A percentile compares a stretch with the other conserved stretches of the same genome.
Conservation (phyloP, 1,139 yeast species). For the Candida smagusa region DNA sequence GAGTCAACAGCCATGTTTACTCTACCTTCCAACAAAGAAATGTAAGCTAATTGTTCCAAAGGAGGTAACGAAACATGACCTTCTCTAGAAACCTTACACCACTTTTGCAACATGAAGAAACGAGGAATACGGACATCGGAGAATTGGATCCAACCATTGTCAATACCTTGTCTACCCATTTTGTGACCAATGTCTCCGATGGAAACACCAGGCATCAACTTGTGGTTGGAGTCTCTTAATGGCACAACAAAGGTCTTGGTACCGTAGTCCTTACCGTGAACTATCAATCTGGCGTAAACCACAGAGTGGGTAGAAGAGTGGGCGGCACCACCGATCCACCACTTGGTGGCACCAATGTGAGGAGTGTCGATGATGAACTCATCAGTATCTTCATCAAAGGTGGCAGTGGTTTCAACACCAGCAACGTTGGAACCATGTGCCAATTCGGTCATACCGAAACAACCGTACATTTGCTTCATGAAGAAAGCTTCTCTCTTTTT, state of each 20-base stretch:
- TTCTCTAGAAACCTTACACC: conserved; percentile 65
- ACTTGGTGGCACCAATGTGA: conserved; percentile 85
- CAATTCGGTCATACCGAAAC: conserved; percentile 92
- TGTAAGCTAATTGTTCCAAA: conserved; percentile 80
- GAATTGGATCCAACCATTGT: conserved; percentile 94
- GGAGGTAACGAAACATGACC: conserved; percentile 77
- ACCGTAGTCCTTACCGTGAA: conserved; percentile 81
- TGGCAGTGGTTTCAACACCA: conserved; percentile 88
- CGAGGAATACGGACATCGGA: conserved; percentile 79
- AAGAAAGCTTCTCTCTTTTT: conserved; percentile 64
- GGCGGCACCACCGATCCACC: conserved; percentile 99
- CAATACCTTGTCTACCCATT: conserved; percentile 89
- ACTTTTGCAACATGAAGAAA: conserved; percentile 78
- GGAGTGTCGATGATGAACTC: conserved; percentile 81
- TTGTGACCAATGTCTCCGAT: conserved; percentile 92
- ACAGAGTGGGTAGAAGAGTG: conserved; percentile 86
- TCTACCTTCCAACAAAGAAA: conserved; percentile 85
- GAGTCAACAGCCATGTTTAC: conserved; percentile 87
- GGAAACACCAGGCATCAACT: conserved; percentile 72
- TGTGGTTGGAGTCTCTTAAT: conserved; percentile 69
- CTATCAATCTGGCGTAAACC: conserved; percentile 77
- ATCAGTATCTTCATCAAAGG: conserved; percentile 62
- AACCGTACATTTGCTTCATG: conserved; percentile 73
- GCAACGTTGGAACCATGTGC: conserved; percentile 96
- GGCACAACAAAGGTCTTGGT: conserved; percentile 91